Evolutionary conservation across 192 early-diverging fungal species (phyloP), one percentile per base, ranked within the genome.

Genomic region (Blastocladiella britannica): DNA sequence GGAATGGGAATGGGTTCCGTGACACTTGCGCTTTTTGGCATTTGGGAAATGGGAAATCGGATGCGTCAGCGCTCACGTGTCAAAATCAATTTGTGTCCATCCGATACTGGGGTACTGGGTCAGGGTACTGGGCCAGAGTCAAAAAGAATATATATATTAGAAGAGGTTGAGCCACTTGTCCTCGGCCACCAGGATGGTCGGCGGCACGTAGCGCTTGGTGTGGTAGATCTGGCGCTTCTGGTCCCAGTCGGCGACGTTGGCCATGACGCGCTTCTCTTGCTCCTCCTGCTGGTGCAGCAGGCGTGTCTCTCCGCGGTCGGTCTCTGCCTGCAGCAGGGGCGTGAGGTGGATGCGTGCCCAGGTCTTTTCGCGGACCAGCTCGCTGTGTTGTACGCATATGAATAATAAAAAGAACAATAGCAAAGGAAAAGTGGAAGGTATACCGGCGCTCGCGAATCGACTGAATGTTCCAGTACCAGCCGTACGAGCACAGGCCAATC

Each of bases 281-380:
- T 79, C 81, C 20, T 76, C 73, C 66, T 94, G 91, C 23, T 84
- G 75, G 25, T 72, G 72, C 24, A 77, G 72, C n/a, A 91, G 76
- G 55, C 91, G 78, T 67, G 89, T 86, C 24, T 74, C 69, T 66
- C 95, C 91, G 23, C 94, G 79, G 68, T 97, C 94, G 4, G 79
- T 73, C 74, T 97, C 94, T 31, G 94, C 91, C 63, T 89, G 83
- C 27, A 95, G 76, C 59, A 93, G 58, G 3, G 94, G 94, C 22
- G 89, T 72, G 22, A 97, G 72, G 75, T 91, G 75, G 61, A 97
- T 89, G 52, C 94, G 82, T 54, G 82, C 68, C 94, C 94, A 97
- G 12, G 81, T 74, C 60, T 93, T 88, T 68, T 95, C 91, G 58
- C 94, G 82, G 37, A 84, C 78, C 25, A 91, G 71, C 62, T 97